Base-by-base conservation (phyloP, 2,329 filamentous ascomycete genomes). In the Rhynchosporium graminicola region DNA sequence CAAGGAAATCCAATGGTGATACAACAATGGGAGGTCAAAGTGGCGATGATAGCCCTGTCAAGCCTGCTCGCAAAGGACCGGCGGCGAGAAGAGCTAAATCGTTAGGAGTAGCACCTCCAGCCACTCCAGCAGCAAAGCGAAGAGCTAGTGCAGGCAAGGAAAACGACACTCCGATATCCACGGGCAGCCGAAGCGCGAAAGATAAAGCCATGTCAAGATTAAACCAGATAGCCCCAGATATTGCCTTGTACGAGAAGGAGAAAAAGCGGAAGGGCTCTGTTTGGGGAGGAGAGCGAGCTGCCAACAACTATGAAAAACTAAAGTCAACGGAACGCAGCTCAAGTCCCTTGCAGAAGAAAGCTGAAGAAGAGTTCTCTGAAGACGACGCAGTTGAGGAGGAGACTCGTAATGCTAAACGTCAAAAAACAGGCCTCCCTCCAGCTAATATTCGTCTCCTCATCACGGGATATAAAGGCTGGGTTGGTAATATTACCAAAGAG, bases 221-320 rank as follows among this genome's bases (percentile, higher is more conserved):
- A 7, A 91, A 95, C 59, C 83, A 85, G 42, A 80, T 94, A 62
- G 92, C 91, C 0, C 84, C 88, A 0, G 95, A 99, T 72, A 92
- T 98, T 71, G 89, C 88, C 2, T 79, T 96, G 38, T 99, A 95
- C 72, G 90, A 98, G 72, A 97, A 95, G 74, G 95, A 99, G 77
- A 92, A 85, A 79, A 97, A 96, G 78, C 87, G 95, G 74, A 65
- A 85, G 79, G 56, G 79, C 74, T 3, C 63, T 52, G 79, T 82
- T 0, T 88, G 85, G 80, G 86, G 86, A 29, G 86, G 86, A 28
- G 87, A 86, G 70, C 80, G 85, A 56, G 86, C 86, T 0, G 81
- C 84, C 2, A 83, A 87, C 60, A 75, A 79, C 62, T 78, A 83
- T 20, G 85, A 88, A 61, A 83, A 80, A 69, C 77, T 81, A 57